phyloP scores from a whole-genome alignment of 148 eudicot species.

The Hydrangea macrophylla region DNA sequence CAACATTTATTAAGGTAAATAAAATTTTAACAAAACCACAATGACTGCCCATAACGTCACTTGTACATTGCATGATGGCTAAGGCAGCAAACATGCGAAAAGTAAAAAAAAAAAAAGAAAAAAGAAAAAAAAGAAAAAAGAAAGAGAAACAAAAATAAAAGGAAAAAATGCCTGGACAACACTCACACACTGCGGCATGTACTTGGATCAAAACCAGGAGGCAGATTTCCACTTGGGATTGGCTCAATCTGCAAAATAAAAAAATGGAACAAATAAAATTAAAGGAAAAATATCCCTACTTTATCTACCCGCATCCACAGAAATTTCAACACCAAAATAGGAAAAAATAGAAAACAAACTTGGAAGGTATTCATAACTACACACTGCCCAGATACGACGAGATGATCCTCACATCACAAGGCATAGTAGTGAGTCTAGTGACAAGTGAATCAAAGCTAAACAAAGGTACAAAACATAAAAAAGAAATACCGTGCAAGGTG shows the following conservation, averaged over 20 bases:
- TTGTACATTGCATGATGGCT: background rate
- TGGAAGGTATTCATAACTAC: background rate
- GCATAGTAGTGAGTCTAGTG: too few species aligned
- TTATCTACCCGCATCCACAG: conserved; percentile 2
- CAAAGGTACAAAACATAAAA: background rate
- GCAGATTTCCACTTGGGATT: conserved; percentile 96
- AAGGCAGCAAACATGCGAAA: conserved; percentile 6
- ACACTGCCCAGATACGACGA: background rate
- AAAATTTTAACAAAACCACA: conserved; percentile 4
- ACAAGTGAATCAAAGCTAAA: background rate
- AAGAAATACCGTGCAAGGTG: background rate
- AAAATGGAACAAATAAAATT: conserved; percentile 16
- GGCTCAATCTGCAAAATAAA: conserved; percentile 89
- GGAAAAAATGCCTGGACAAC: conserved; percentile 19
- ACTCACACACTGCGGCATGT: conserved; percentile 99
- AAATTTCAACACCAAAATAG: conserved; percentile 1
- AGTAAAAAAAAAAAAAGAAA: too few species aligned
- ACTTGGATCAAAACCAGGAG: conserved; percentile 97
- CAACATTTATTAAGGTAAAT: background rate
- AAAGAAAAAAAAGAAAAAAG: conserved; percentile 6
- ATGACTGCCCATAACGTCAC: background rate
- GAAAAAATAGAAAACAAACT: background rate
- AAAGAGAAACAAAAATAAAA: background rate
- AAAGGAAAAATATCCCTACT: background rate
- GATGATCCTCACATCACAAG: conserved; percentile 2